Base-by-base conservation (phyloP, 495 filamentous ascomycete species). In the Xylaria palmicola region DNA sequence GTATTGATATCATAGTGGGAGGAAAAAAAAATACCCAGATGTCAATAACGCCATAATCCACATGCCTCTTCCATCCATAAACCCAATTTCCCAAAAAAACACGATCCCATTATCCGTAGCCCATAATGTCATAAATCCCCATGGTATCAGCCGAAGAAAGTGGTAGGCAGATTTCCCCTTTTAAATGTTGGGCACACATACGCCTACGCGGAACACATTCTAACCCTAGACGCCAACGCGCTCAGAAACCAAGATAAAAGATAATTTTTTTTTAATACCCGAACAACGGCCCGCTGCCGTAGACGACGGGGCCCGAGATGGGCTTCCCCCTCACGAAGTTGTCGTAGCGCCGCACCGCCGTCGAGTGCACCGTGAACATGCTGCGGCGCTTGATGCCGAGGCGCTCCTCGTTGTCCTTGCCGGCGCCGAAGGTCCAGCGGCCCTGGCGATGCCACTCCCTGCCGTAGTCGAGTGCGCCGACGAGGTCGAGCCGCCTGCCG, bases 291-390 rank as follows among this genome's bases (percentile, higher is more conserved):
- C 62, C 52, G 34, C 64, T 72, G 9, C 50, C 52, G 15, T 62
- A 36, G 19, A 65, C 57, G 29, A 71, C 47, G 9, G 68, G 68
- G 5, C 51, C 41, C 1, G 68, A 71, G 17, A 71, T 71, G 13
- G 66, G 50, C 29, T 71, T 51, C 6, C 59, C 68, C 24, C 66
- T 40, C 5, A 59, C 64, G 29, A 56, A 34, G 17, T 32, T 60
- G n/a, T 69, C 66, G 30, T 69, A 69, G 1, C 60, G 48, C 10
- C 64, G 63, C 13, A 71, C 29, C 24, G 63, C 65, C 47, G 63
- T 63, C 0, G 64, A 59, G 39, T 66, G 72, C 60, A 77, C 74
- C 0, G 77, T 79, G 59, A 71, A 80, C 59, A 72, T 65, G 67
- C 70, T 72, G 49, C 64, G 67, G 44, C 74, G 66, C 61, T 74